Evolutionary conservation across 192 early-diverging fungal genomes (phyloP).

Genomic region (Coemansia sp.): DNA sequence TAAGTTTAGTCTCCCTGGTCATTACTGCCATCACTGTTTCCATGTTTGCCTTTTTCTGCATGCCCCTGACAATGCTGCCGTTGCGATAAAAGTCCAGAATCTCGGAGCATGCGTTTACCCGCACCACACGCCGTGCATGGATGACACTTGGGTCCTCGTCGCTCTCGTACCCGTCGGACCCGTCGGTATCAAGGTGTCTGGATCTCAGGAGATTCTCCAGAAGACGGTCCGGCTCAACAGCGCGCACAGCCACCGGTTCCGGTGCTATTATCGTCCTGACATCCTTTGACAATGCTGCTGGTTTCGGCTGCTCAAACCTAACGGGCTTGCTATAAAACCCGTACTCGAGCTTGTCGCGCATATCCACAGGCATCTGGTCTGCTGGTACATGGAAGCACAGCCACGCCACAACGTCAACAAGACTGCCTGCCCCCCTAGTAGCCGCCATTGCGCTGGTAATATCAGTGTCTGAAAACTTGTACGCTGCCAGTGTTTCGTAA

Average conservation of each 20-base stretch:
- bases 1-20: background rate
- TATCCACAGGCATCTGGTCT: slow-evolving; percentile 29
- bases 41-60: slow-evolving; percentile 1
- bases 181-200: background rate
- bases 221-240: background rate
- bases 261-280: background rate
- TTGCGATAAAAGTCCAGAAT: slow-evolving; percentile 5
- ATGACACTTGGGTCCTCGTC: slow-evolving; percentile 20
- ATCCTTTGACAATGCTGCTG: too few relatives aligned
- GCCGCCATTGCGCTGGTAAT: slow-evolving; percentile 14
- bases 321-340: background rate
- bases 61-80: slow-evolving; percentile 2
- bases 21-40: background rate
- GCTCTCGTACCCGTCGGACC: slow-evolving; percentile 11
- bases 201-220: background rate
- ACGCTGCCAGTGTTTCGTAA: slow-evolving; percentile 22
- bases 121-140: slow-evolving; percentile 13
- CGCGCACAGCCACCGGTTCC: background rate
- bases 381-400: slow-evolving; percentile 31
- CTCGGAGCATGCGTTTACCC: slow-evolving; percentile 13
- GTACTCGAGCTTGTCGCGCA: slow-evolving; percentile 41
- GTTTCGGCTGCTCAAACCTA: background rate
- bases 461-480: slow-evolving; percentile 14
- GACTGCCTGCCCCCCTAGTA: slow-evolving; percentile 14
- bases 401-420: slow-evolving; percentile 28